Conservation (phyloP, 768 basidiomycete species). For the Leccinum longicurvipes region DNA sequence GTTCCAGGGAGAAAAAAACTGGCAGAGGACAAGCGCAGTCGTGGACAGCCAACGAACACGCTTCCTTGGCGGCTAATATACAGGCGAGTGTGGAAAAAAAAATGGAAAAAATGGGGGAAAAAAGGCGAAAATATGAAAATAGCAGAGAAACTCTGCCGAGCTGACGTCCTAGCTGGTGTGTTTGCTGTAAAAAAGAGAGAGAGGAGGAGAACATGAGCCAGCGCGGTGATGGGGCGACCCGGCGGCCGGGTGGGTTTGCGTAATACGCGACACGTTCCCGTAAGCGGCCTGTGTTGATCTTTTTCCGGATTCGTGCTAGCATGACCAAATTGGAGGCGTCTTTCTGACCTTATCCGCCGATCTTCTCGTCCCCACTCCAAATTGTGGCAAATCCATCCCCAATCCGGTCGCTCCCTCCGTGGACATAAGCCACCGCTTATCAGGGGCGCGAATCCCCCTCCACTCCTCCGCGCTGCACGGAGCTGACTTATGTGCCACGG, state of each 20-base stretch:
- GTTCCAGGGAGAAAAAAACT: not conserved
- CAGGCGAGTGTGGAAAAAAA: not conserved
- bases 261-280: conserved; percentile 12
- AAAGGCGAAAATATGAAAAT: too few relatives aligned
- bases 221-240: not conserved
- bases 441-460: conserved; percentile 16
- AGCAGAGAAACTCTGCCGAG: too few relatives aligned
- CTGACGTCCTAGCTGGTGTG: too few relatives aligned
- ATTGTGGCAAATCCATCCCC: conserved; percentile 27
- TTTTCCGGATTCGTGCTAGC: conserved; percentile 18
- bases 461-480: conserved; percentile 24
- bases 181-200: not conserved
- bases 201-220: not conserved
- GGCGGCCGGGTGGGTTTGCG: conserved; percentile 1
- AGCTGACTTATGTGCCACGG: not conserved
- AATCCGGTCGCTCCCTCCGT: conserved; percentile 21
- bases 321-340: conserved; percentile 12
- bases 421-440: conserved; percentile 25
- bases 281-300: conserved; percentile 29
- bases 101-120: not conserved
- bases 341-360: conserved; percentile 36
- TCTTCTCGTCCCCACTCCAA: conserved; percentile 27
- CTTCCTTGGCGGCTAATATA: not conserved
- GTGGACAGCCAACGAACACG: not conserved
- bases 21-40: not conserved